Evolutionary conservation across 768 basidiomycete genomes (phyloP), one percentile per base, ranked within the genome.

Genomic region (Lentinula edodes): DNA sequence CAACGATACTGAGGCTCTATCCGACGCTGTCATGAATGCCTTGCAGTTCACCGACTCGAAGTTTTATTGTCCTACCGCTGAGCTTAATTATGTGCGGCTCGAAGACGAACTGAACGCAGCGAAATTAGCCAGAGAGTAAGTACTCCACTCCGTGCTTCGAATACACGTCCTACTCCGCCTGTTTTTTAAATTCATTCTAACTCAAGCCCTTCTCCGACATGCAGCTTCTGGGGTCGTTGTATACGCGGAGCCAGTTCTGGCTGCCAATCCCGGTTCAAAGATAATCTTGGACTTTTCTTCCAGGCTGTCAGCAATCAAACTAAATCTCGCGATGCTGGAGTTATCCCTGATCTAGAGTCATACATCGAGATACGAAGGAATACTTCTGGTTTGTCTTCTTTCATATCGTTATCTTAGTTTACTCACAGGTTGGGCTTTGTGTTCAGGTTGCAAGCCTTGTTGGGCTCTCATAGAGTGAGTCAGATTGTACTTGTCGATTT

Each of bases 281-380:
- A 89, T 65, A 86, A 85, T 1, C 76, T 89, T 67, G 80, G 80
- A 3, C 73, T 84, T 53, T 92, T 88, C 74, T 88, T 91, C 69
- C 81, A 86, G 67, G 82, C 88, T 15, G 80, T 90, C 60, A 80
- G 78, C 52, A 79, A 84, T 58, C 86, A 91, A 70, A 81, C 88
- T 10, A 69, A 74, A 35, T 82, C 83, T 63, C 87, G 88, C 45
- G 76, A 80, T 58, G 73, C 77, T 5, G 80, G 73, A 1, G 66
- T 74, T 20, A 76, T 90, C 51, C 87, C 87, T 7, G 87, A 88
- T 70, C 81, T 92, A 32, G 87, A 91, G 63, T 83, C 86, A 1
- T 91, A 90, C 67, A 86, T 92, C 63, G 75, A 83, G 54, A 75
- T 88, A 48, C 83, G 90, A 18, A 80, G 90, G 45, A 87, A 91